A percentile compares a stretch with the other conserved stretches of the same genome.
These are phyloP conservation scores for Fusarium musae DNA, from an alignment of 2,329 filamentous ascomycete genomes.

Conservation along the genomic window DNA sequence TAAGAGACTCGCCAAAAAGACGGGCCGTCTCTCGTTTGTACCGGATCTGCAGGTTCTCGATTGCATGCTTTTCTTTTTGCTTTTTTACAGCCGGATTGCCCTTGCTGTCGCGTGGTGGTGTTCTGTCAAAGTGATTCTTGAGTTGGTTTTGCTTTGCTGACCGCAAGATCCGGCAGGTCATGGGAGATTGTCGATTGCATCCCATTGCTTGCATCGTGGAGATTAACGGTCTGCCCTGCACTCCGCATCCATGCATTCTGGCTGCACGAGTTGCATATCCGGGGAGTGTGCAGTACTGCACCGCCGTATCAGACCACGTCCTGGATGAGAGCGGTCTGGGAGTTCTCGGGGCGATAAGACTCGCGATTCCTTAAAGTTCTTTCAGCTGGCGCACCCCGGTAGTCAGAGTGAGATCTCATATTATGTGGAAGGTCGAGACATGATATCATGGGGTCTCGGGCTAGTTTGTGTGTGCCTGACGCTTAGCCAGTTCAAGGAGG, in stretches of 20 bases:
- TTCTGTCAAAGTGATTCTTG: neutral
- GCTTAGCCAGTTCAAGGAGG: constrained; percentile 9
- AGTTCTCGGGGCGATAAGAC: constrained; percentile 28
- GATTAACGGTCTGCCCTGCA: constrained; percentile 20
- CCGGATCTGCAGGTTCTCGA: constrained; percentile 20
- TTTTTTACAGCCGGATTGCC: neutral
- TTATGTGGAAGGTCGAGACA: neutral
- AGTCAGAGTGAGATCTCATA: neutral
- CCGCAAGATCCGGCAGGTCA: constrained; percentile 24
- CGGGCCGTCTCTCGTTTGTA: neutral
- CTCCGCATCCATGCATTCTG: constrained; percentile 26
- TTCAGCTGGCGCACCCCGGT: neutral
- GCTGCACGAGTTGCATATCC: constrained; percentile 17
- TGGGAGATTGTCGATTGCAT: constrained; percentile 16
- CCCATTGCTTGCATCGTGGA: constrained; percentile 25
- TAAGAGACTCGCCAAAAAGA: constrained; percentile 28
- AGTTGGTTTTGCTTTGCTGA: constrained; percentile 9
- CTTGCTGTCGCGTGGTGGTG: neutral
- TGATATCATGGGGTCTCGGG: neutral
- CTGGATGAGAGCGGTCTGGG: constrained; percentile 29
- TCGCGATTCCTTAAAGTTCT: neutral
- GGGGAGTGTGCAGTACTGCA: constrained; percentile 20
- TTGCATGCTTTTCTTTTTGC: constrained; percentile 23
- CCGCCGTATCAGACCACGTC: constrained; percentile 15
- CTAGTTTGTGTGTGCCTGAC: neutral